Conservation (phyloP, 495 filamentous ascomycete species). For the Hyaloscypha bicolor region DNA sequence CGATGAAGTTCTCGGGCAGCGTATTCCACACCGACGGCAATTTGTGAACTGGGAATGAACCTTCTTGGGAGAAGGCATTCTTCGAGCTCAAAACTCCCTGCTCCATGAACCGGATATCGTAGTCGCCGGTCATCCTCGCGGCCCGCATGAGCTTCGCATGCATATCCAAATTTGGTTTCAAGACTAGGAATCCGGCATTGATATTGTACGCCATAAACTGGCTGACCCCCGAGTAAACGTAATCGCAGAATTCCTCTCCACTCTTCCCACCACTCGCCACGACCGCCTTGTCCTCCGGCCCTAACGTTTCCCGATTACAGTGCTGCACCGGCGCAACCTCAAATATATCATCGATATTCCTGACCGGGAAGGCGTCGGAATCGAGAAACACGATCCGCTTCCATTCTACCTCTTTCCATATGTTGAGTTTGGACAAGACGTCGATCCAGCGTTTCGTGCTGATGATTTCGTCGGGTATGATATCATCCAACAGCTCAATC, state of each 20-base stretch:
- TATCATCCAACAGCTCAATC: conserved; percentile 18
- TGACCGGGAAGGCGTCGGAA: conserved; percentile 11
- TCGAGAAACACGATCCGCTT: conserved; percentile 7
- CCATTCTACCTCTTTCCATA: conserved; percentile 15
- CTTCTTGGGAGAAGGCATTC: conserved; percentile 7
- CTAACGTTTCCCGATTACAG: conserved; percentile 4
- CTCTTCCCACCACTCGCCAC: conserved; percentile 1
- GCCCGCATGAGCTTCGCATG: conserved; percentile 15
- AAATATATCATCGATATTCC: conserved; percentile 17
- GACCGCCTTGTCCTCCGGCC: conserved; percentile 10
- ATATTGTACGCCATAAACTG: conserved; percentile 1
- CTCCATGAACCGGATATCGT: not conserved
- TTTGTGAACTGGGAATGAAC: not conserved
- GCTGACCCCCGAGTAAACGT: conserved; percentile 1
- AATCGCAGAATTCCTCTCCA: conserved; percentile 11
- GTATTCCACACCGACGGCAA: conserved; percentile 9
- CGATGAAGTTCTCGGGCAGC: conserved; percentile 10
- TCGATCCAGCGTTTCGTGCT: conserved; percentile 15
- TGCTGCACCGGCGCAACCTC: conserved; percentile 13
- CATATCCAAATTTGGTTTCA: conserved; percentile 15
- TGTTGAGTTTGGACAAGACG: conserved; percentile 12
- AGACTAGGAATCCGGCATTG: conserved; percentile 8
- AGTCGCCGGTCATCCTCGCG: conserved; percentile 7
- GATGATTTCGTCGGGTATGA: conserved; percentile 9
- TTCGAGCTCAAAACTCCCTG: conserved; percentile 9